Base-by-base conservation (phyloP, 139 green algal species). In the Chlorella ohadii region DNA sequence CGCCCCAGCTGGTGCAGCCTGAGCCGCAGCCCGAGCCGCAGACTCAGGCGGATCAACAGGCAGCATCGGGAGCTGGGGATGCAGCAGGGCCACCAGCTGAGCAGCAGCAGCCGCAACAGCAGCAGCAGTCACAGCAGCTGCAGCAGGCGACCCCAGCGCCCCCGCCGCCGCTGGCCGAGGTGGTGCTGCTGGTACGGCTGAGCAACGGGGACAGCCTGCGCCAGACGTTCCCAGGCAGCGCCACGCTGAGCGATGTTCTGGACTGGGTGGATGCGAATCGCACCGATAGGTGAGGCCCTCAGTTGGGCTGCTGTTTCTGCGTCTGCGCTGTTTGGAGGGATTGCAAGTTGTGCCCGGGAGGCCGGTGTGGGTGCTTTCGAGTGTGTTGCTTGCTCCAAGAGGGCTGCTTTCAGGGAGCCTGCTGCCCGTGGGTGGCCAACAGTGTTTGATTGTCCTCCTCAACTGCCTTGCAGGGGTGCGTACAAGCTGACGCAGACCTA, bases 231-330 rank as follows among this genome's bases (percentile, higher is more conserved):
- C 23, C 17, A 33, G 16, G 31, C 27, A 34, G 22, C 33, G 19
- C 65, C 31, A 41, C 41, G 20, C 65, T 84, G 65, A 19, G 44
- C 20, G 28, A 44, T 17, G 79, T 84, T 65, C 31, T 68, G 65
- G 65, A 77, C 47, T 84, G 66, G 38, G 20, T 84, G 31, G 79
- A 84, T 39, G 65, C 44, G 0, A 41, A 84, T 20, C 64, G 79
- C 27, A 84, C 65, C 7, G 79, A 84, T 47, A 66, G 65, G 41
- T 61, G 79, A 17, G 20, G 33, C n/a, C 5, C 15, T 2, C 22
- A n/a, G 51, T 5, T 51, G 41, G 34, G 36, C 7, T 7, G 67
- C 38, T 76, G 38, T 25, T 19, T 23, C 39, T 34, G 44, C 44
- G 9, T n/a, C n/a, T n/a, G n/a, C n/a, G n/a, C n/a, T n/a, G n/a